Conservation (phyloP, 352 stramenopile species). For the Phytophthora europaea region DNA sequence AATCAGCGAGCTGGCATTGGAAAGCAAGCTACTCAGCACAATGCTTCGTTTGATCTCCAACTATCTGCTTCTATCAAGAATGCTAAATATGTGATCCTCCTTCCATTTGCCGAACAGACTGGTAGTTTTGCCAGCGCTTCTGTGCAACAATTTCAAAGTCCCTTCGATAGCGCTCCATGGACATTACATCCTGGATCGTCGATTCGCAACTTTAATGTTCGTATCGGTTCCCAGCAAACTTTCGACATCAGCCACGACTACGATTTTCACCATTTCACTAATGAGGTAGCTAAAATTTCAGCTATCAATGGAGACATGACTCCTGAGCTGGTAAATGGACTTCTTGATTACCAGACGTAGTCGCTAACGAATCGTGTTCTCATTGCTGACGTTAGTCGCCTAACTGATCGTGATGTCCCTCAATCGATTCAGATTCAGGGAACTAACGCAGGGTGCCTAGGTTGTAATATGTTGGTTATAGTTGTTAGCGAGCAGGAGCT, state of each 20-base stretch:
- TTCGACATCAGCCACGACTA: background rate
- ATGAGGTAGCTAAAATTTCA: background rate
- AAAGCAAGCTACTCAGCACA: background rate
- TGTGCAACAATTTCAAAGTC: conserved; percentile 4
- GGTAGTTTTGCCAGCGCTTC: background rate
- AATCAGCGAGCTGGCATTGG: conserved; percentile 8
- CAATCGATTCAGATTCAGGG: no score
- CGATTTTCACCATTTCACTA: background rate
- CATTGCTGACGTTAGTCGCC: no score
- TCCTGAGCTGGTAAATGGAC: background rate
- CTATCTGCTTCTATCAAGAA: conserved; percentile 2
- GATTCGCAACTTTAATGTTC: background rate
- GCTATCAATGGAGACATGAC: conserved; percentile 32
- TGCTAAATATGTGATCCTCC: background rate
- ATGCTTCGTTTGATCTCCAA: background rate
- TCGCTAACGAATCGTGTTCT: no score
- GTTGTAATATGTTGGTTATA: background rate
- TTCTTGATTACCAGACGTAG: no score
- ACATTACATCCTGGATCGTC: conserved; percentile 1
- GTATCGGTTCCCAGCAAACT: background rate
- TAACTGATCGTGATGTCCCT: no score
- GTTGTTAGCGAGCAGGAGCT: background rate
- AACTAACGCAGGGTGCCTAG: background rate
- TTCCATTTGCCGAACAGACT: background rate
- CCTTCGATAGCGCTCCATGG: background rate